Evolutionary conservation across 2,329 filamentous ascomycete genomes (phyloP), one percentile per base, ranked within the genome.

Genomic region (Ciborinia camelliae): DNA sequence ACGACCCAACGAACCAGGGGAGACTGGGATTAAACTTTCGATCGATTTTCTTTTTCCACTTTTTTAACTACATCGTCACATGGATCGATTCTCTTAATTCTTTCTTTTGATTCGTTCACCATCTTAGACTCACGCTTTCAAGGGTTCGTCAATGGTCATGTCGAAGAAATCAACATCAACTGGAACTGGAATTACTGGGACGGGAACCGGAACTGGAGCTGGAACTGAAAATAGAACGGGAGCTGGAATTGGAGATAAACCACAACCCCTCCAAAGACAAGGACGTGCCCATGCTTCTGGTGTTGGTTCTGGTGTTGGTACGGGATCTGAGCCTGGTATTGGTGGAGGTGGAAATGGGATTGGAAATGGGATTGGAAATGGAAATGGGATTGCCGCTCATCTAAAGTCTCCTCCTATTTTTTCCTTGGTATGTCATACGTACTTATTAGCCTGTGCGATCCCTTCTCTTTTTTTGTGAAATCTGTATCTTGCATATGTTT

Each of bases 381-480:
- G 30, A 4, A 50, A 26, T 37, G 43, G 57, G 39, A 50, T 10
- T 26, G 32, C 54, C 3, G 26, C 41, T 45, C 54, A 45, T 23
- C 41, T 58, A 58, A 58, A 45, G 54, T 35, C 48, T 45, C 51
- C 62, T 50, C 62, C 62, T 32, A 63, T 47, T 18, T 57, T 63
- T 18, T 63, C 52, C 35, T 35, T 63, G 62, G 62, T 63, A 63
- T 63, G 51, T 58, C 57, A 60, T 39, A 47, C 37, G n/a, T 47
- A 35, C 30, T 50, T 32, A 3, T 50, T 32, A 3, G 37, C 14
- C 32, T 58, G 43, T 50, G n/a, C 43, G 9, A 47, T 47, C 14
- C 28, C 2, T 43, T 3, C 20, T 23, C 18, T 39, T 23, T 26
- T 35, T 2, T 10, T 26, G 47, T 35, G 28, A 1, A 35, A 12